Evolutionary conservation across 768 basidiomycete genomes (phyloP), one percentile per base, ranked within the genome.

Genomic region (Lactarius vividus): DNA sequence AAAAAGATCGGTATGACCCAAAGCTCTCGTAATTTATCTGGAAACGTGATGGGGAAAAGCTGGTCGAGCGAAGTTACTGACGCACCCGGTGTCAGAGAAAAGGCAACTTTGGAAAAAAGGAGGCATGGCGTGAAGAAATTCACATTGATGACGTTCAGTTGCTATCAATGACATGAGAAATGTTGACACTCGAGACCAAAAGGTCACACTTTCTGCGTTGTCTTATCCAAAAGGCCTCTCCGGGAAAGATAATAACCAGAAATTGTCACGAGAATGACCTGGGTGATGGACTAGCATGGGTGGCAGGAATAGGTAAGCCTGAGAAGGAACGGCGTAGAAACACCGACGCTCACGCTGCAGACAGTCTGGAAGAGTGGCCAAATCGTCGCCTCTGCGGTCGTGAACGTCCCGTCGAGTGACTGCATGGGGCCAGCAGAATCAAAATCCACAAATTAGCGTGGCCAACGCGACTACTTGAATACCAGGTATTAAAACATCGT

Each of bases 91-190:
- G 77, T 74, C 10, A 77, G 65, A 74, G 89, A 92, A 78, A 96
- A 96, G 0, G 96, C 96, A 26, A 98, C 94, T 78, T 97, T 98
- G 10, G 92, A 94, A 77, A 96, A 96, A 29, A 96, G 80, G 6
- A 96, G 84, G 0, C 90, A 88, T 0, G 92, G 91, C 0, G 91
- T 93, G 78, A 98, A 97, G 39, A 98, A 84, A 0, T 90, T 90
- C 26, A 96, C 86, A 74, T 96, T 96, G 59, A 96, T 78, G 29
- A 84, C 80, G 72, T 93, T 94, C 26, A 93, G 78, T 83, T 86
- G 84, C 90, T 91, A 72, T 26, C 23, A 11, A 29, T 52, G 31
- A 16, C 35, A 35, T 31, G 52, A 28, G 37, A 35, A 56, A 31
- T 0, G 13, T 29, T 23, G 23, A 61, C 2, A 39, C 55, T 26